phyloP scores from a whole-genome alignment of 805 yeast genomes.

The Teunomyces tritomae region DNA sequence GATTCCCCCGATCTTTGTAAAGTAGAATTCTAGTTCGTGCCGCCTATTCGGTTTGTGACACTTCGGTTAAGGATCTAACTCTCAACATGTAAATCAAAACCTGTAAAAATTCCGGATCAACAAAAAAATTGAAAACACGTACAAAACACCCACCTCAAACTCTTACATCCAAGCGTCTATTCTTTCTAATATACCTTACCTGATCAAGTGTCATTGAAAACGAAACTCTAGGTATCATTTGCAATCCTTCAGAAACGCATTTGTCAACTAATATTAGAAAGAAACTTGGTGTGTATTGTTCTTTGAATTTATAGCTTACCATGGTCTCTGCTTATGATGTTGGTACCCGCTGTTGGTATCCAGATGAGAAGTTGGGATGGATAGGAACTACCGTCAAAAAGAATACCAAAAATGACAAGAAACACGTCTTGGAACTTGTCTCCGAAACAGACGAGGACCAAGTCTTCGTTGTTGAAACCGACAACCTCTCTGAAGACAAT shows the following conservation, averaged over 20 bases:
- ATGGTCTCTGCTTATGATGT: slow-evolving; percentile 26
- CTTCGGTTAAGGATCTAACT: slow-evolving; percentile 4
- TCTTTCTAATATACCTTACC: background rate
- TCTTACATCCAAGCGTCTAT: background rate
- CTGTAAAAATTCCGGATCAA: slow-evolving; percentile 2
- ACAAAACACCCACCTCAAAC: slow-evolving; percentile 3
- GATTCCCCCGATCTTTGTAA: background rate
- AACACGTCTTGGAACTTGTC: slow-evolving; percentile 48
- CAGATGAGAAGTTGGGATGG: slow-evolving; percentile 74
- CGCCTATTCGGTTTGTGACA: background rate
- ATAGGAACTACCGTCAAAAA: slow-evolving; percentile 60
- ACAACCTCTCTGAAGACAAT: slow-evolving; percentile 49
- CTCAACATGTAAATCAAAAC: slow-evolving; percentile 2
- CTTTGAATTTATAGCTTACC: background rate
- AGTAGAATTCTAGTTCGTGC: background rate
- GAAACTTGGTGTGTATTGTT: slow-evolving; percentile 1
- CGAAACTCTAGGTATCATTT: background rate
- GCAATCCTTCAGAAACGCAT: background rate
- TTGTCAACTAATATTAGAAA: background rate
- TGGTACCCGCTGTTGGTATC: slow-evolving; percentile 77
- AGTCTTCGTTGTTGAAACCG: slow-evolving; percentile 48
- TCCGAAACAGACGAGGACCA: slow-evolving; percentile 47
- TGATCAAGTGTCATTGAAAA: background rate
- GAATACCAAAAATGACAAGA: slow-evolving; percentile 33
- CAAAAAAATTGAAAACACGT: slow-evolving; percentile 4